Evolutionary conservation across 2,329 filamentous ascomycete genomes (phyloP).

Genomic region (Aspergillus pseudoterreus): DNA sequence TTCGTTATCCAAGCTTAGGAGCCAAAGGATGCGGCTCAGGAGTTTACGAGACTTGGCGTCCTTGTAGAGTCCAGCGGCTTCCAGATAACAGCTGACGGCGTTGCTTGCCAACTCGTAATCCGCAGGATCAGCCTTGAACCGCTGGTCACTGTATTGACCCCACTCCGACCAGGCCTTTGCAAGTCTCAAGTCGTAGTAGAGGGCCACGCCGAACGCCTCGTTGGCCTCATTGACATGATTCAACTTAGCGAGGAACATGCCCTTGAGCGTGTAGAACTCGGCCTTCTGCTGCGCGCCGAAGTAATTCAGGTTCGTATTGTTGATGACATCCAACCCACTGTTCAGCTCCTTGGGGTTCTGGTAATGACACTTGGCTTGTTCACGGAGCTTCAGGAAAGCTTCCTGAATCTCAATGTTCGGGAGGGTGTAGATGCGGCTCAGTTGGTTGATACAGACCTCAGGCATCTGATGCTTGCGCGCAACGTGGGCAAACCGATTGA

Average conservation of each 20-base stretch:
- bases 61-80: conserved; percentile 95
- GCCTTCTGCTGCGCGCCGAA: conserved; percentile 95
- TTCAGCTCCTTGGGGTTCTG: conserved; percentile 90
- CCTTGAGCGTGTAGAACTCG: conserved; percentile 98
- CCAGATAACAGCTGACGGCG: conserved; percentile 91
- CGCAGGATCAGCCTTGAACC: conserved; percentile 85
- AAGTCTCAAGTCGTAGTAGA: conserved; percentile 93
- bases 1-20: conserved; percentile 87
- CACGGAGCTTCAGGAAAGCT: conserved; percentile 94
- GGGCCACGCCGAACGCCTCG: conserved; percentile 85
- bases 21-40: conserved; percentile 88
- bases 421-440: conserved; percentile 96
- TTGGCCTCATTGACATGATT: conserved; percentile 88
- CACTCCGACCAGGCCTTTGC: conserved; percentile 99
- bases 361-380: conserved; percentile 98
- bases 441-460: conserved; percentile 94
- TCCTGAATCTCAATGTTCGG: conserved; percentile 99
- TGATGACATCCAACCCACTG: conserved; percentile 94
- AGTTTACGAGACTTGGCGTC: conserved; percentile 94
- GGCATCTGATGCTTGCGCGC: conserved; percentile 94
- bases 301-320: conserved; percentile 98
- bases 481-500: conserved; percentile 97
- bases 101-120: conserved; percentile 83
- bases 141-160: conserved; percentile 95
- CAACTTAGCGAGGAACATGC: conserved; percentile 97